phyloP scores from a whole-genome alignment of 23 red algal genomes.

The Gracilaria domingensis region DNA sequence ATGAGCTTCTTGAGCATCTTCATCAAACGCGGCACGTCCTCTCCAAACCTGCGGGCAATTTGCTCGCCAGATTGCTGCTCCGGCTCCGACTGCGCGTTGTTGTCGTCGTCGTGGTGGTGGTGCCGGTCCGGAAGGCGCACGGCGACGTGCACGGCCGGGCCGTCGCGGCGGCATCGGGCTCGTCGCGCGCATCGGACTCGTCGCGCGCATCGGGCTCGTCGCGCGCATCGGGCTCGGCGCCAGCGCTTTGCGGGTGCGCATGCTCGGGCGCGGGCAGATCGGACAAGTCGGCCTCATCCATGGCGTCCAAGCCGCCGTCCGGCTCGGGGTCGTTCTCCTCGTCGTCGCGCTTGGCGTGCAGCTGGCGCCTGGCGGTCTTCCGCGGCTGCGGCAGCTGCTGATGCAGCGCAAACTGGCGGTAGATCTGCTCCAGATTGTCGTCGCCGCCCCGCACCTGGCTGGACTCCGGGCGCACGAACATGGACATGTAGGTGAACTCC shows the following conservation, averaged over 20 bases:
- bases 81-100: background rate
- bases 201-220: background rate
- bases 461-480: slow-evolving; percentile 27
- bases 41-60: slow-evolving; percentile 34
- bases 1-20: slow-evolving; percentile 71
- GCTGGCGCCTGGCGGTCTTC: background rate
- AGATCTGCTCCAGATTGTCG: slow-evolving; percentile 28
- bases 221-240: background rate
- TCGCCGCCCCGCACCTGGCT: background rate
- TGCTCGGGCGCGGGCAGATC: background rate
- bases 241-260: too few species aligned
- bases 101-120: background rate
- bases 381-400: background rate
- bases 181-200: background rate
- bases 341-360: background rate
- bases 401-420: slow-evolving; percentile 16
- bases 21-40: slow-evolving; percentile 65
- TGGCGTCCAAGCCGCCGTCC: slow-evolving; percentile 7
- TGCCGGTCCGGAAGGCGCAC: background rate
- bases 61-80: background rate
- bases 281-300: slow-evolving; percentile 2
- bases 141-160: background rate
- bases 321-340: background rate
- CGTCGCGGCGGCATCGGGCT: background rate
- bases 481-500: slow-evolving; percentile 52